Evolutionary conservation across 192 early-diverging fungal genomes (phyloP), one percentile per base, ranked within the genome.

Genomic region (Chytriomyces sp.): DNA sequence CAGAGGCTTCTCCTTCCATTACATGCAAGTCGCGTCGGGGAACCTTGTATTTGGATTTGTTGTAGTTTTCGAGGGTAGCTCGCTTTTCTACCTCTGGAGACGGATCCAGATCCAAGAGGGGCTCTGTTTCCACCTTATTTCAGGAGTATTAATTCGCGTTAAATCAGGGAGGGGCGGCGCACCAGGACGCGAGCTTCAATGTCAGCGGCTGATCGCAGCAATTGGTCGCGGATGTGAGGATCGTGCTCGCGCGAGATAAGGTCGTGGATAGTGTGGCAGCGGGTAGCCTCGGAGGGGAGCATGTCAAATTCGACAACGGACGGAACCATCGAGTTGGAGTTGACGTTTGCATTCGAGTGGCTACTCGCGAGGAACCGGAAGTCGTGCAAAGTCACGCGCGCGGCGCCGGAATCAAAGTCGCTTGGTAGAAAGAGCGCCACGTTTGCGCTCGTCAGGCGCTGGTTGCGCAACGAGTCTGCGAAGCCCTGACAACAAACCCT

Each of bases 161-260:
- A 28, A 7, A 66, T 30, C 10, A 32, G 22, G 31, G 32, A 12
- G 10, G 14, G 12, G 25, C 17, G 14, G 17, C 40, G 3, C 49
- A 66, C 64, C 28, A 69, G 36, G 37, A 69, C 56, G 33, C 66
- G 66, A n/a, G 66, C 66, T 56, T 69, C 66, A 38, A 53, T 56
- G 39, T 69, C 66, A 25, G 66, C 52, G 8, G 34, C 22, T 49
- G 44, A 49, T 49, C 22, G 14, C 17, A 49, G 44, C 44, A 49
- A 22, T 22, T 49, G 44, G 17, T 49, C 17, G 22, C 44, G 44
- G 14, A 49, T 49, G 17, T 49, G 44, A 49, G 44, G 44, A 49
- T 49, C 44, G 17, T 49, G 17, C 44, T 49, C 44, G 17, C 44
- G 44, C 0, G 14, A 22, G 14, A 49, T 22, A 22, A 49, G 14